Evolutionary conservation across 371 early-diverging fungal genomes (phyloP), one percentile per base, ranked within the genome.

Genomic region (Umbelopsis sp.): DNA sequence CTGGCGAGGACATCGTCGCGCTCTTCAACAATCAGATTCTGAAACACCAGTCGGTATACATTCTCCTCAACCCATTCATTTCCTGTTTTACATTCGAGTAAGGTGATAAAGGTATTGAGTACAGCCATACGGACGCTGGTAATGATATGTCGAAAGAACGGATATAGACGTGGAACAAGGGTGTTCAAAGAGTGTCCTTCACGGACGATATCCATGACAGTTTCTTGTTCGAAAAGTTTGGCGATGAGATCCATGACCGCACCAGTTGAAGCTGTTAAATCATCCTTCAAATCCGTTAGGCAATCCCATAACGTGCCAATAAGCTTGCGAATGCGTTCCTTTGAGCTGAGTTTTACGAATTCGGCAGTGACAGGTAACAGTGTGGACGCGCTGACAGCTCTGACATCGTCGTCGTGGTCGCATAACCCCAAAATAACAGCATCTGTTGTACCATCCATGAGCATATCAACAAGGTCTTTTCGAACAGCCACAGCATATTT

Each of bases 401-500:
- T 88, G 3, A 98, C 97, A 72, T 98, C 97, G 71, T 99, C 98
- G 74, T 98, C 96, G 41, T 78, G 80, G 70, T 96, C 96, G 25
- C 85, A 83, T 44, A 95, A 72, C 1, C 90, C 89, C 22, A 85
- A 63, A 22, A 85, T 75, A 11, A 86, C 86, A 5, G 88, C 88
- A 7, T 74, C 81, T 5, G 86, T 82, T 10, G 90, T 89, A 7
- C 83, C 89, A n/a, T 80, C 82, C 16, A 90, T 81, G 7, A 95
- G 76, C 63, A 82, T 80, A 8, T 87, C 87, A 0, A 96, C 89
- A 44, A 97, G 74, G 77, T 97, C 97, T 62, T 87, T 85, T 50
- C 97, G 88, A 14, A 97, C 96, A 5, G 97, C 98, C 64, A 97
- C 93, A 44, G 95, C 87, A 70, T 97, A 99, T 73, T 96, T 95